Evolutionary conservation across 163 green algal species (phyloP), one percentile per base, ranked within the genome.

Genomic region (Coccomyxa subellipsoidea): DNA sequence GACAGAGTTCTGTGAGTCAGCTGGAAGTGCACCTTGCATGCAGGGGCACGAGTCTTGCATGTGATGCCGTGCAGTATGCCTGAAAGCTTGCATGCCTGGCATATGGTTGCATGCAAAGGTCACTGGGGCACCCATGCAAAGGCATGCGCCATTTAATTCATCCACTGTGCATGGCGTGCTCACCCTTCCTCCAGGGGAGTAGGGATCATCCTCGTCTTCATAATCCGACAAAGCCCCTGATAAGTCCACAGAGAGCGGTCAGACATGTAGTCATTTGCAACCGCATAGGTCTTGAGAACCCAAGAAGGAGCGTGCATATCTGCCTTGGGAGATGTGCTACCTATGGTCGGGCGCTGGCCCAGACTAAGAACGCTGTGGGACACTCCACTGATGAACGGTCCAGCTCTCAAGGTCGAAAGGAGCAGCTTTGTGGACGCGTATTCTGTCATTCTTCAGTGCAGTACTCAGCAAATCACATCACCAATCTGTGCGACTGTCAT

Each of bases 371-470:
- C 32, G 32, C 47, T 54, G 27, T 86, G 78, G 1, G 82, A 81
- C 23, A 77, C 72, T 54, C 71, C 82, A 70, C 82, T 86, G 53
- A 86, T 80, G 69, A 86, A 86, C 29, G 82, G 82, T 2, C 82
- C 82, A n/a, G 71, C 8, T 15, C 82, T 76, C n/a, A 66, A 36
- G 6, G 69, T 59, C 12, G 77, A 80, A 10, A 84, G 40, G 32
- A 72, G 73, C 34, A 84, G 73, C 53, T 77, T 38, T 53, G 70
- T 77, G 7, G 66, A 73, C 29, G n/a, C 66, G 27, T 32, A 32
- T n/a, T 73, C 66, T 36, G 66, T 23, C 66, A 73, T 73, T n/a
- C n/a, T n/a, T n/a, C n/a, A 7, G 47, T 27, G 23, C 15, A 59
- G 47, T 8, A 59, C 47, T 59, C 47, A n/a, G n/a, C n/a, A n/a